These are phyloP conservation scores for Cryptosporidium xiaoi DNA, from an alignment of 169 alveolate species.

Conservation along the genomic window DNA sequence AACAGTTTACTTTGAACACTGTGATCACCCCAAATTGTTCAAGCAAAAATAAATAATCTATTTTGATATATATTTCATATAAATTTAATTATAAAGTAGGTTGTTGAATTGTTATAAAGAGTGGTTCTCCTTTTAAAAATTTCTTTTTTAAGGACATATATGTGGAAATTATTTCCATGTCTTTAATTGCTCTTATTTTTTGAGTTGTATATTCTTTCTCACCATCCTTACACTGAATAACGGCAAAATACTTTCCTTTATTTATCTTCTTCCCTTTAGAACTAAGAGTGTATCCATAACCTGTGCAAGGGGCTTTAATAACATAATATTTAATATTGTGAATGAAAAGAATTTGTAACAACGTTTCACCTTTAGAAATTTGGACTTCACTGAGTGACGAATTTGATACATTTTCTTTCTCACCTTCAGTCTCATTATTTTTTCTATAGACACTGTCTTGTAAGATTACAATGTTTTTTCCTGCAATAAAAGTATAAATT, in stretches of 20 bases:
- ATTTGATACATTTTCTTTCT: not conserved
- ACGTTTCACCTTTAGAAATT: constrained; percentile 23
- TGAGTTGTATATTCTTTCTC: constrained; percentile 28
- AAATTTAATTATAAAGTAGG: not conserved
- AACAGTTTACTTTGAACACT: constrained; percentile 19
- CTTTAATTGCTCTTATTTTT: constrained; percentile 48
- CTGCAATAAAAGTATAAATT: not conserved
- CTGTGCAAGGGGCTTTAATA: constrained; percentile 48
- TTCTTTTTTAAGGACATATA: constrained; percentile 37
- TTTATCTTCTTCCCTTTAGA: constrained; percentile 38
- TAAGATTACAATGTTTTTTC: constrained; percentile 2
- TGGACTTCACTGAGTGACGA: not conserved
- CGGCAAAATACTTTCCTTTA: constrained; percentile 54
- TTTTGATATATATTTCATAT: not conserved
- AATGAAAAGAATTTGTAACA: constrained; percentile 38
- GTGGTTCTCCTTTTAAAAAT: constrained; percentile 47
- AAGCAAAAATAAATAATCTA: not conserved
- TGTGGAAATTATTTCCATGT: constrained; percentile 34
- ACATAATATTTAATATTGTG: constrained; percentile 42
- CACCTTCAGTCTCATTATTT: not conserved
- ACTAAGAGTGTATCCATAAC: constrained; percentile 56
- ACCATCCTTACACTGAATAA: constrained; percentile 47
- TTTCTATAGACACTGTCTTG: not conserved
- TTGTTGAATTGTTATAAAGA: constrained; percentile 30
- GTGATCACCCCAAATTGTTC: constrained; percentile 67